Conservation (phyloP, 2,329 filamentous ascomycete genomes). For the Tolypocladium amazonense region DNA sequence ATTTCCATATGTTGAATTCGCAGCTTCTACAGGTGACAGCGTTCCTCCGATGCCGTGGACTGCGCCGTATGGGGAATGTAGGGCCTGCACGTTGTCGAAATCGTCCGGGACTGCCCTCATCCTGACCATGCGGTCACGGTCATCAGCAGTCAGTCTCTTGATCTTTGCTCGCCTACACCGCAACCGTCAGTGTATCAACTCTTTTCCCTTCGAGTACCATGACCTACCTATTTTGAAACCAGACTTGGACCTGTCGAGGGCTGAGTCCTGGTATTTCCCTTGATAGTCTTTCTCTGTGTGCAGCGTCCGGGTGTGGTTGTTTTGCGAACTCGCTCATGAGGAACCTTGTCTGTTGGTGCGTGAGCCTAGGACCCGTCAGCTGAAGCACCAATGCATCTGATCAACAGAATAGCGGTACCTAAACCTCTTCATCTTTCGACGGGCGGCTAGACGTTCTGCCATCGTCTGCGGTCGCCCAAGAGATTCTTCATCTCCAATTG, state of each 20-base stretch:
- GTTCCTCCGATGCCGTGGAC: constrained; percentile 40
- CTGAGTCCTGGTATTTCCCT: constrained; percentile 86
- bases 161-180: constrained; percentile 53
- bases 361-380: constrained; percentile 53
- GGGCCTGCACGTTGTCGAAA: constrained; percentile 59
- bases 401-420: constrained; percentile 33
- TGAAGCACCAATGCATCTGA: background rate
- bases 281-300: constrained; percentile 77
- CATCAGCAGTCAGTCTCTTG: constrained; percentile 59
- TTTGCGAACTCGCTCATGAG: constrained; percentile 95
- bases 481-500: constrained; percentile 30
- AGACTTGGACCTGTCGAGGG: constrained; percentile 89
- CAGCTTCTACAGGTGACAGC: constrained; percentile 37
- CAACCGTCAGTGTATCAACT: constrained; percentile 6
- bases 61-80: constrained; percentile 57
- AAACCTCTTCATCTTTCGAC: constrained; percentile 69
- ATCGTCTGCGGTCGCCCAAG: constrained; percentile 37
- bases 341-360: constrained; percentile 94
- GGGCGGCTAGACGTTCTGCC: constrained; percentile 45
- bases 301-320: constrained; percentile 87
- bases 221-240: constrained; percentile 91
- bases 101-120: constrained; percentile 62
- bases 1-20: constrained; percentile 39
- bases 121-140: constrained; percentile 60
- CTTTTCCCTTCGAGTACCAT: background rate